phyloP scores from a whole-genome alignment of 768 basidiomycete species.

The Termitomyces sp. region DNA sequence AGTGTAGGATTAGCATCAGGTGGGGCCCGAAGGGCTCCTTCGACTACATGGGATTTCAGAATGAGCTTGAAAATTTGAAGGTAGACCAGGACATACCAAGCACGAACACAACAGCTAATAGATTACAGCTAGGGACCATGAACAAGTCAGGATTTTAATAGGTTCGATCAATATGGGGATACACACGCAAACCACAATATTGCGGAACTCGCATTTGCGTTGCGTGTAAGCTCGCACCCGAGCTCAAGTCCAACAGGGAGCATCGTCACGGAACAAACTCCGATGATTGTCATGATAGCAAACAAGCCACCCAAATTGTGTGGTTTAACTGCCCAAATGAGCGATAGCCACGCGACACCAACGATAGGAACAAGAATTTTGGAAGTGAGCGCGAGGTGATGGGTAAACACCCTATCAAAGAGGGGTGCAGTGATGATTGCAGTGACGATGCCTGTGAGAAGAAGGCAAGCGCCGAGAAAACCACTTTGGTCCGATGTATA shows the following conservation, averaged over 20 bases:
- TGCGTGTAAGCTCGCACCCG: slow-evolving; percentile 74
- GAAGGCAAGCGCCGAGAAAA: slow-evolving; percentile 61
- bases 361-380: slow-evolving; percentile 62
- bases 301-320: slow-evolving; percentile 60
- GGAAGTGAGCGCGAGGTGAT: slow-evolving; percentile 56
- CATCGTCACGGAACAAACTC: slow-evolving; percentile 60
- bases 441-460: slow-evolving; percentile 67
- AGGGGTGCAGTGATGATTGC: slow-evolving; percentile 69
- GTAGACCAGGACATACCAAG: slow-evolving; percentile 40
- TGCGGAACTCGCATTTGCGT: slow-evolving; percentile 74
- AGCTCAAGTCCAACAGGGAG: slow-evolving; percentile 78
- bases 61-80: neutral
- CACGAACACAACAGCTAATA: slow-evolving; percentile 58
- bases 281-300: slow-evolving; percentile 65
- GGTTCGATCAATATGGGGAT: neutral
- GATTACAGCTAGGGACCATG: slow-evolving; percentile 50
- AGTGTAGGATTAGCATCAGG: slow-evolving; percentile 60
- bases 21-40: slow-evolving; percentile 65
- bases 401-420: slow-evolving; percentile 80
- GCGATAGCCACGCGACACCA: slow-evolving; percentile 60
- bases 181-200: slow-evolving; percentile 73
- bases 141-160: neutral
- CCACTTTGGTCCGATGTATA: slow-evolving; percentile 67
- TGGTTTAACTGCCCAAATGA: slow-evolving; percentile 82
- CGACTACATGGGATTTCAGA: slow-evolving; percentile 33